Percentiles rank a stretch among this genome's conserved stretches.
These are phyloP conservation scores for Metarhizium humberi DNA, from an alignment of 2,329 filamentous ascomycete species.

Conservation along the genomic window DNA sequence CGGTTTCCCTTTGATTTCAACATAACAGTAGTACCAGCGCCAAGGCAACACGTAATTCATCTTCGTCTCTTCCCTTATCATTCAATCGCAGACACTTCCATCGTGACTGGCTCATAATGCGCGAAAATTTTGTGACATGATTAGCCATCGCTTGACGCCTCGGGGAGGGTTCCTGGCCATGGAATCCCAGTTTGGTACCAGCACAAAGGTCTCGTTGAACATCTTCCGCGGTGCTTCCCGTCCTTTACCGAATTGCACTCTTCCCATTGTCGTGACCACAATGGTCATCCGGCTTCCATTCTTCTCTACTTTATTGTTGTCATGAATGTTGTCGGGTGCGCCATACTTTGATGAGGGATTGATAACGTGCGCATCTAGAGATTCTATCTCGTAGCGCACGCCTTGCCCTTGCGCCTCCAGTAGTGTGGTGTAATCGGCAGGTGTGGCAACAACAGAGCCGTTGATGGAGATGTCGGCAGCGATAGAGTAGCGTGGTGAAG, in stretches of 20 bases:
- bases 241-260: slow-evolving; percentile 57
- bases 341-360: slow-evolving; percentile 56
- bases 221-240: slow-evolving; percentile 54
- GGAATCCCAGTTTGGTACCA: slow-evolving; percentile 66
- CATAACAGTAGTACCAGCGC: no score
- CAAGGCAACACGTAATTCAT: no score
- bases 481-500: slow-evolving; percentile 41
- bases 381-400: slow-evolving; percentile 63
- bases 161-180: slow-evolving; percentile 43
- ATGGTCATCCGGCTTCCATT: slow-evolving; percentile 56
- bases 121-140: slow-evolving; percentile 66
- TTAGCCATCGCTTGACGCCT: slow-evolving; percentile 50
- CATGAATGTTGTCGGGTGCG: slow-evolving; percentile 36
- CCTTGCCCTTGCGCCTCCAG: slow-evolving; percentile 52
- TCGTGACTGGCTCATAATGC: slow-evolving; percentile 27
- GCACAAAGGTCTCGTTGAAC: slow-evolving; percentile 72
- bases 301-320: slow-evolving; percentile 34
- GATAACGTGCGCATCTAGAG: slow-evolving; percentile 68
- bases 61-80: neutral
- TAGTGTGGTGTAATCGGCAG: slow-evolving; percentile 56
- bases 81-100: neutral
- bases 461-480: slow-evolving; percentile 70
- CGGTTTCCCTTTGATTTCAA: no score
- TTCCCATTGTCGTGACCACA: slow-evolving; percentile 64
- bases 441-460: slow-evolving; percentile 55